These are phyloP conservation scores for Diplocarpon rosae DNA, from an alignment of 2,329 filamentous ascomycete species.

Conservation along the genomic window DNA sequence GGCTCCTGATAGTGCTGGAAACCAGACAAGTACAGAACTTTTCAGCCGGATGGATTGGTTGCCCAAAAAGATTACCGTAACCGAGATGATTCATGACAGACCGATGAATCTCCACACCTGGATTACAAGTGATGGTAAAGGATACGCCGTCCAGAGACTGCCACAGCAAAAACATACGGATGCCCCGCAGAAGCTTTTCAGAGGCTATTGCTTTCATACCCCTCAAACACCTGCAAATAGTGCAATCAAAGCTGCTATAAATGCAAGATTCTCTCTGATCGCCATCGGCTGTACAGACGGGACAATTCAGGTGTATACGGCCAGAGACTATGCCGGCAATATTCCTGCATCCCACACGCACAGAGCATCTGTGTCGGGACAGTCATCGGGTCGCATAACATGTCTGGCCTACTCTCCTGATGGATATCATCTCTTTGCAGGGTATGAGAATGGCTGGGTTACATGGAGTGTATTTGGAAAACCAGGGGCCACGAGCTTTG, in stretches of 20 bases:
- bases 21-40: constrained; percentile 83
- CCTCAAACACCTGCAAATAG: constrained; percentile 48
- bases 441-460: constrained; percentile 86
- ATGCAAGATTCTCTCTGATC: constrained; percentile 88
- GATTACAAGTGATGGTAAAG: constrained; percentile 79
- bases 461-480: constrained; percentile 98
- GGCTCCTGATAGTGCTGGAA: constrained; percentile 71
- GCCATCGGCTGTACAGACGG: constrained; percentile 76
- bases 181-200: constrained; percentile 56
- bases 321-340: constrained; percentile 86
- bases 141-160: constrained; percentile 77
- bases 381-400: constrained; percentile 59
- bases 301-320: constrained; percentile 78
- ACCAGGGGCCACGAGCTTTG: constrained; percentile 73
- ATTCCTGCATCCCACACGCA: constrained; percentile 79
- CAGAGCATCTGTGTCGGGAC: constrained; percentile 53
- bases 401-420: constrained; percentile 83
- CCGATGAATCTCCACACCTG: constrained; percentile 94
- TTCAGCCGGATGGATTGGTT: constrained; percentile 81
- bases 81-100: constrained; percentile 84
- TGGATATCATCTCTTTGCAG: constrained; percentile 90
- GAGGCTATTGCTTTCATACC: constrained; percentile 80
- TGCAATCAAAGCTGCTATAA: constrained; percentile 71
- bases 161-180: constrained; percentile 34
- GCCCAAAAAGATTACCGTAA: constrained; percentile 62